These are phyloP conservation scores for Mortierella alpina DNA, from an alignment of 192 early-diverging fungal species.

Conservation along the genomic window DNA sequence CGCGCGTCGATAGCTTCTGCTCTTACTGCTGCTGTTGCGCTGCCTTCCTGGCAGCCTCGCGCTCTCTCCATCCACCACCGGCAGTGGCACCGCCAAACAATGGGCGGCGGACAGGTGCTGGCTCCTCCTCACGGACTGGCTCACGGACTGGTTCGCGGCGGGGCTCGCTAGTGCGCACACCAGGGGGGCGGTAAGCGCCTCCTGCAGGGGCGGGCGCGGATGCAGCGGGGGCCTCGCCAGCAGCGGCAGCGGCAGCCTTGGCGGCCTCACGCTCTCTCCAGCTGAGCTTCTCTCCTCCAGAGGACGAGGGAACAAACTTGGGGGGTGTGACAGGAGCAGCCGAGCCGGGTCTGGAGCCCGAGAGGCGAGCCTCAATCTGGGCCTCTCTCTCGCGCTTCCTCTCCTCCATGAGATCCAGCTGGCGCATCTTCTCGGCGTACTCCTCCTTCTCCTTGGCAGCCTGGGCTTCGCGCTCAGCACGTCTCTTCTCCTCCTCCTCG, in stretches of 20 bases:
- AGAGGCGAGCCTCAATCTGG: constrained; percentile 57
- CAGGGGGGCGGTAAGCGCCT: constrained; percentile 46
- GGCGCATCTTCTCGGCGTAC: constrained; percentile 39
- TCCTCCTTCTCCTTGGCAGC: constrained; percentile 57
- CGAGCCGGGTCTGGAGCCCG: constrained; percentile 29
- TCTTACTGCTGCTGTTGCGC: constrained; percentile 18
- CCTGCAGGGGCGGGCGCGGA: constrained; percentile 12
- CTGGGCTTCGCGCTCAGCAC: constrained; percentile 58
- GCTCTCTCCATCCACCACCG: constrained; percentile 45
- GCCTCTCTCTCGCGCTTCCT: constrained; percentile 61
- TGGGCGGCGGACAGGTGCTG: constrained; percentile 19
- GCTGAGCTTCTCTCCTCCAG: constrained; percentile 44
- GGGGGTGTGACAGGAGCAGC: constrained; percentile 42
- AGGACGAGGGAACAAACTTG: constrained; percentile 29
- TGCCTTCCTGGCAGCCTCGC: constrained; percentile 39
- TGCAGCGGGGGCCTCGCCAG: constrained; percentile 22
- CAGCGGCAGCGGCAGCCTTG: constrained; percentile 24
- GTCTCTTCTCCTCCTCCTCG: constrained; percentile 61
- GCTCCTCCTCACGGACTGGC: constrained; percentile 20
- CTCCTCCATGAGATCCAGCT: constrained; percentile 63
- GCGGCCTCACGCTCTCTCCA: constrained; percentile 49
- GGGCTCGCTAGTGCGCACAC: constrained; percentile 11
- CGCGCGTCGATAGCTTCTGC: too few relatives aligned
- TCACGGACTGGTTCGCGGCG: constrained; percentile 19
- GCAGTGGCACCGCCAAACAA: constrained; percentile 20